Percentiles rank a stretch among this genome's conserved stretches.
phyloP scores from a whole-genome alignment of 495 filamentous ascomycete species.

The Podospora conica region DNA sequence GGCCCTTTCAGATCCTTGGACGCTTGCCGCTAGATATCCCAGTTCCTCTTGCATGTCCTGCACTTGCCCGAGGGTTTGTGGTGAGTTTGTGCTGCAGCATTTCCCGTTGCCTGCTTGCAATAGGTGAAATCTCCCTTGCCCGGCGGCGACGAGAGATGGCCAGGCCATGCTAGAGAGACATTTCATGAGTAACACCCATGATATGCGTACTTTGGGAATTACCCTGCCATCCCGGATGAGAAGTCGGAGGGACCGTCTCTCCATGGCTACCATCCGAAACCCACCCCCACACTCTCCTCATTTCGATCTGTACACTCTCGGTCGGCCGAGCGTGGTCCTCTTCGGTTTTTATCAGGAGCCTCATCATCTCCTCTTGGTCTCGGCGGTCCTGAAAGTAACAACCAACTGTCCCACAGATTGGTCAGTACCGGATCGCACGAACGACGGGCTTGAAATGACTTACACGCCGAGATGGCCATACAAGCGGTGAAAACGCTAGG shows the following conservation, averaged over 20 bases:
- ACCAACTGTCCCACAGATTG: constrained; percentile 1
- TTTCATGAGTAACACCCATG: neutral
- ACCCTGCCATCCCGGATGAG: neutral
- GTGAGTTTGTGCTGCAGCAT: neutral
- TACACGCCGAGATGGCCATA: constrained; percentile 48
- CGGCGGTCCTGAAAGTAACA: constrained; percentile 7
- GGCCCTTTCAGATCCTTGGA: neutral
- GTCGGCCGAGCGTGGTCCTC: constrained; percentile 42
- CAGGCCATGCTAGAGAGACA: neutral
- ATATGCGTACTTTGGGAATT: neutral
- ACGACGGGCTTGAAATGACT: constrained; percentile 25
- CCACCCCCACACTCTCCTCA: constrained; percentile 40
- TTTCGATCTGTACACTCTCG: constrained; percentile 30
- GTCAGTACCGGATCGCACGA: constrained; percentile 23
- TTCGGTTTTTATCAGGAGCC: constrained; percentile 39
- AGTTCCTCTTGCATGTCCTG: neutral
- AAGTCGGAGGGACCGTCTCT: neutral
- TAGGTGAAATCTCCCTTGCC: neutral
- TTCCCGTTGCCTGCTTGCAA: too few relatives aligned
- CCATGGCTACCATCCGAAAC: neutral
- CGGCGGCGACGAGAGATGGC: neutral
- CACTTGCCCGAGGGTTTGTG: neutral
- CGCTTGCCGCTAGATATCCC: neutral
- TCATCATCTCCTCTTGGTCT: constrained; percentile 41
- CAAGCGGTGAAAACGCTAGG: constrained; percentile 50